Base-by-base conservation (phyloP, 2,329 filamentous ascomycete species). In the Fusarium sp. region DNA sequence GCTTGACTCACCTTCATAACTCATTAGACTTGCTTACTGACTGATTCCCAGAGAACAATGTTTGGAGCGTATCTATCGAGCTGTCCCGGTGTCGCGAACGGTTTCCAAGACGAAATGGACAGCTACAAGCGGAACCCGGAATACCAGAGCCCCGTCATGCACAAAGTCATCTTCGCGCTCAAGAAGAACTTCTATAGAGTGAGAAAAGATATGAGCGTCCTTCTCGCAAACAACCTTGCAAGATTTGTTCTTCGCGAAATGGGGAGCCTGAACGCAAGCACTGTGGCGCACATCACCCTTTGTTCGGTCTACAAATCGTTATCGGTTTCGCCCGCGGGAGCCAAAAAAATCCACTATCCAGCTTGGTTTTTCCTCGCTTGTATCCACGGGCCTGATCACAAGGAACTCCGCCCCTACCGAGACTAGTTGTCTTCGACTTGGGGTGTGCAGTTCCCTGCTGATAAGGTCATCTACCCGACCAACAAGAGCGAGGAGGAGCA, bases 241-340 rank as follows among this genome's bases (percentile, higher is more conserved):
- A 36, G 15, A 9, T 17, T 15, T 4, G 35, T 36, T 36, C 35
- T 3, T 5, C 0, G 3, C 15, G 35, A 36, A 36, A 9, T 36
- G 15, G 0, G 0, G 15, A 3, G 7, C 8, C 8, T 41, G 0
- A 48, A 14, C 7, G 12, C 47, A 11, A n/a, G 26, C 1, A 6
- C 3, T 0, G 47, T 6, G 20, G 47, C 47, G 4, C 47, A 50
- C 10, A 32, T 18, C 0, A n/a, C 20, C 4, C 28, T 50, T n/a
- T 18, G 45, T 17, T 30, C 26, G 5, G 32, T 14, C 32, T 32
- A 32, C 32, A 32, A 32, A 32, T 14, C 13, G 30, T 14, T 32
- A 7, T 14, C 30, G 30, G 2, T 6, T 32, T 32, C 0, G 1
- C 13, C 30, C 13, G 14, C 30, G 30, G 30, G 13, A 32, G 30